Conservation (phyloP, 163 green algal species). For the Scenedesmus sp. region DNA sequence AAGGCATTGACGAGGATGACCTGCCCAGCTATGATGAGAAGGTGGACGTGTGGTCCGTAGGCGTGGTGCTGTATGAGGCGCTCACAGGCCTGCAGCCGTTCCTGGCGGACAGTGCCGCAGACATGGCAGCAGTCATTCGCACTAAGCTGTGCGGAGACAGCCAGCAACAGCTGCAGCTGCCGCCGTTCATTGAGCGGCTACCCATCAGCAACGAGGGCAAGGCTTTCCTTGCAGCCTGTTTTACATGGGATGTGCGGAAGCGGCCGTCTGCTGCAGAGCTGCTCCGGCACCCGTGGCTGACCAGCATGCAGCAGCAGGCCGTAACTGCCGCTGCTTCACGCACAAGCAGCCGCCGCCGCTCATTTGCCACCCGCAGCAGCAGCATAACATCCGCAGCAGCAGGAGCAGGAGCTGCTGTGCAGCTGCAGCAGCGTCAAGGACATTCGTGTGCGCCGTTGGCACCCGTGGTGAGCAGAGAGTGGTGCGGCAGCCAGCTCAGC, state of each 20-base stretch:
- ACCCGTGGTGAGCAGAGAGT: neutral
- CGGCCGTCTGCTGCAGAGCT: constrained; percentile 48
- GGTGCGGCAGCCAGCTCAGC: neutral
- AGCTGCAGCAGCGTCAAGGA: neutral
- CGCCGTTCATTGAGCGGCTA: constrained; percentile 62
- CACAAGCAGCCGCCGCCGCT: neutral
- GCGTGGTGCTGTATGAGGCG: constrained; percentile 80
- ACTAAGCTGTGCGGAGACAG: constrained; percentile 23
- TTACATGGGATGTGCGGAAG: constrained; percentile 40
- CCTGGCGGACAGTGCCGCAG: constrained; percentile 59
- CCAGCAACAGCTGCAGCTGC: constrained; percentile 5
- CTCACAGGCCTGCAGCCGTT: constrained; percentile 72
- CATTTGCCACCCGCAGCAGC: neutral
- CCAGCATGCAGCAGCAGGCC: constrained; percentile 11
- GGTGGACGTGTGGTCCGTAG: constrained; percentile 79
- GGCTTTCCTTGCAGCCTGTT: constrained; percentile 79
- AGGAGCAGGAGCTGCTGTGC: neutral
- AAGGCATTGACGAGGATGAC: constrained; percentile 61
- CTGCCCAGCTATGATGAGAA: constrained; percentile 72
- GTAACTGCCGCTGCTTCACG: neutral
- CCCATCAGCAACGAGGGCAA: constrained; percentile 69
- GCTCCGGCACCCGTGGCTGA: constrained; percentile 53
- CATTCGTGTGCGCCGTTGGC: neutral
- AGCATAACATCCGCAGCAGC: neutral
- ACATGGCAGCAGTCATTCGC: constrained; percentile 58